Percentiles rank a stretch among this genome's conserved stretches.
Conservation (phyloP, 2,329 filamentous ascomycete species). For the Aspergillus hortae region DNA sequence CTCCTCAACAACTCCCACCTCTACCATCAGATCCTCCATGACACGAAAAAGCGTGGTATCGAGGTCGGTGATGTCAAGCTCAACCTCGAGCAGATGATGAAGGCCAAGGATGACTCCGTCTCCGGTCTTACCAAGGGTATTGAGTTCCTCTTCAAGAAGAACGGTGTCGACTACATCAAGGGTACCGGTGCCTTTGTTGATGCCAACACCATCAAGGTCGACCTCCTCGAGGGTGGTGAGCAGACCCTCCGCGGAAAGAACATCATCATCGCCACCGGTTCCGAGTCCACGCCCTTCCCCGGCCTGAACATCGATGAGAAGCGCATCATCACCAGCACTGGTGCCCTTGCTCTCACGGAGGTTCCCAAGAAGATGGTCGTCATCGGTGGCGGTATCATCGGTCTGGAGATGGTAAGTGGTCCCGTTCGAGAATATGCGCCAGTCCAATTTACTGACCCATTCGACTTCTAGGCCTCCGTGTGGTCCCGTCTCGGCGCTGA, state of each 20-base stretch:
- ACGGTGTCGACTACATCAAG: slow-evolving; percentile 97
- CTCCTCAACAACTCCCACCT: slow-evolving; percentile 99
- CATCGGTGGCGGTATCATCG: slow-evolving; percentile 97
- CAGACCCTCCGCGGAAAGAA: slow-evolving; percentile 87
- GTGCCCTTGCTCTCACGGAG: slow-evolving; percentile 82
- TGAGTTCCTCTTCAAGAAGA: slow-evolving; percentile 98
- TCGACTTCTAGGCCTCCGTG: slow-evolving; percentile 63
- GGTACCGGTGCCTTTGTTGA: slow-evolving; percentile 82
- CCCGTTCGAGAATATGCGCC: neutral
- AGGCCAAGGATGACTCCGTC: slow-evolving; percentile 94
- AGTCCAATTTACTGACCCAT: no score
- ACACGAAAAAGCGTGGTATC: slow-evolving; percentile 95
- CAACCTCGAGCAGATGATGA: slow-evolving; percentile 94
- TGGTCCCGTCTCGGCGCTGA: slow-evolving; percentile 93
- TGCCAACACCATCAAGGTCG: slow-evolving; percentile 88
- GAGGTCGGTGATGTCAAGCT: slow-evolving; percentile 96
- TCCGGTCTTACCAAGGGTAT: slow-evolving; percentile 89
- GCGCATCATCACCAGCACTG: slow-evolving; percentile 94
- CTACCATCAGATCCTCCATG: slow-evolving; percentile 95
- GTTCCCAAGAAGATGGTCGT: slow-evolving; percentile 96
- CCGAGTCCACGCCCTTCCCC: slow-evolving; percentile 93
- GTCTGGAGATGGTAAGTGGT: slow-evolving; percentile 79
- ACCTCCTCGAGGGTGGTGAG: slow-evolving; percentile 87
- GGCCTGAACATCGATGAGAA: slow-evolving; percentile 96
- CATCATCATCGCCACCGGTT: slow-evolving; percentile 95